Evolutionary conservation across 1,139 yeast genomes (phyloP).

Genomic region (Protomyces gravidus): DNA sequence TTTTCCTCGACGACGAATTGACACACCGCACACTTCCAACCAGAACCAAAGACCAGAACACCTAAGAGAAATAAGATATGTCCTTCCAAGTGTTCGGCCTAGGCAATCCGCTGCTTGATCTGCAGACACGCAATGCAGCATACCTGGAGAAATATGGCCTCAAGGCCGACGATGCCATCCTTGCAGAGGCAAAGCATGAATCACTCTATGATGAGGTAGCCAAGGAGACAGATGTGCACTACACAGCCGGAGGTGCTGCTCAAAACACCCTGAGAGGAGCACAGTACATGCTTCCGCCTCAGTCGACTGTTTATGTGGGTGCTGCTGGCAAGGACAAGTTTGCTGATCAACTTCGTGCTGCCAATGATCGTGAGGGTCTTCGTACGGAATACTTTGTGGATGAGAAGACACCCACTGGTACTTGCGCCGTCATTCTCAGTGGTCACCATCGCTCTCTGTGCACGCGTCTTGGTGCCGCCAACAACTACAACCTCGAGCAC

Average conservation of each 20-base stretch:
- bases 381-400: conserved; percentile 73
- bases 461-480: conserved; percentile 96
- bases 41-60: too few species aligned
- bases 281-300: conserved; percentile 76
- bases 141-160: conserved; percentile 53
- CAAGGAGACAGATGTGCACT: conserved; percentile 56
- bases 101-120: conserved; percentile 65
- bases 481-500: conserved; percentile 88
- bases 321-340: conserved; percentile 91
- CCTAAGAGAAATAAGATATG: too few species aligned
- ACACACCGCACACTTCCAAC: too few species aligned
- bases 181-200: conserved; percentile 82
- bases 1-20: too few species aligned
- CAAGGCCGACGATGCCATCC: conserved; percentile 90
- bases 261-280: conserved; percentile 99
- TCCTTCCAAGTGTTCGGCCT: conserved; percentile 28
- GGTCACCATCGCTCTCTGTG: conserved; percentile 87
- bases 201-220: conserved; percentile 74
- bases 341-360: conserved; percentile 72
- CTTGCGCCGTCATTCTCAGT: conserved; percentile 92
- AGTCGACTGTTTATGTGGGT: conserved; percentile 89
- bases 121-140: conserved; percentile 62
- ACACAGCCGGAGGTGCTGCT: conserved; percentile 98
- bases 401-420: conserved; percentile 73
- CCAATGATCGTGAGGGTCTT: conserved; percentile 85